A percentile compares a stretch with the other conserved stretches of the same genome.
Evolutionary conservation across 2,329 filamentous ascomycete species (phyloP).

Genomic region (Botrytis cinerea): DNA sequence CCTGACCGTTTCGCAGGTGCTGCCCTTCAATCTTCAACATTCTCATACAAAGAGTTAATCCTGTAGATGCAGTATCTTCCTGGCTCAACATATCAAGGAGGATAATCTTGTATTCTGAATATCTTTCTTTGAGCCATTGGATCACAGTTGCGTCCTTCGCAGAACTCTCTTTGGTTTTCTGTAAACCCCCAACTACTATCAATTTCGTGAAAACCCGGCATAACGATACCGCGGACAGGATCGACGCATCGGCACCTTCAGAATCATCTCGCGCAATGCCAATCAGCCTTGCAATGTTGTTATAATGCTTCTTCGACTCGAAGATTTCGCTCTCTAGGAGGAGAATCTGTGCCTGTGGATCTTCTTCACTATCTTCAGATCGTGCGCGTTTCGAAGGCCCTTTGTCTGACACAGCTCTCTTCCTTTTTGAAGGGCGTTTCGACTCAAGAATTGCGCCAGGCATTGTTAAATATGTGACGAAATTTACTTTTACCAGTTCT

Average conservation of each 20-base stretch:
- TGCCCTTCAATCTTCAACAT: slow-evolving; percentile 78
- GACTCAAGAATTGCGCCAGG: slow-evolving; percentile 29
- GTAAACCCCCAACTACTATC: slow-evolving; percentile 71
- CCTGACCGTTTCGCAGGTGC: slow-evolving; percentile 59
- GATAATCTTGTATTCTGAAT: slow-evolving; percentile 67
- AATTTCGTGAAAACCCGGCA: slow-evolving; percentile 85
- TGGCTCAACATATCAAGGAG: slow-evolving; percentile 62
- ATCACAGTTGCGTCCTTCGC: slow-evolving; percentile 75
- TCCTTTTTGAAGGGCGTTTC: slow-evolving; percentile 44
- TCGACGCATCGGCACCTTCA: slow-evolving; percentile 55
- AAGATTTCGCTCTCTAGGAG: slow-evolving; percentile 78
- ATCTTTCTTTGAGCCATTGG: slow-evolving; percentile 75
- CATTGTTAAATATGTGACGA: slow-evolving; percentile 34
- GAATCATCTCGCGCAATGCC: slow-evolving; percentile 56
- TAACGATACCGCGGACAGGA: slow-evolving; percentile 75
- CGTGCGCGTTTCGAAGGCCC: slow-evolving; percentile 49
- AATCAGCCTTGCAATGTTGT: slow-evolving; percentile 78
- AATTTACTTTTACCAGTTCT: slow-evolving; percentile 1
- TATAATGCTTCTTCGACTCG: slow-evolving; percentile 87
- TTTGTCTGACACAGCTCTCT: slow-evolving; percentile 53
- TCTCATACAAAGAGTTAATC: slow-evolving; percentile 78
- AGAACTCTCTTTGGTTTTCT: slow-evolving; percentile 62
- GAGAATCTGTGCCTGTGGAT: slow-evolving; percentile 66
- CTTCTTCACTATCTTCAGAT: slow-evolving; percentile 49
- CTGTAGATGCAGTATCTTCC: slow-evolving; percentile 67